phyloP scores from a whole-genome alignment of 192 early-diverging fungal genomes.

The Rhizophagus prolifer region DNA sequence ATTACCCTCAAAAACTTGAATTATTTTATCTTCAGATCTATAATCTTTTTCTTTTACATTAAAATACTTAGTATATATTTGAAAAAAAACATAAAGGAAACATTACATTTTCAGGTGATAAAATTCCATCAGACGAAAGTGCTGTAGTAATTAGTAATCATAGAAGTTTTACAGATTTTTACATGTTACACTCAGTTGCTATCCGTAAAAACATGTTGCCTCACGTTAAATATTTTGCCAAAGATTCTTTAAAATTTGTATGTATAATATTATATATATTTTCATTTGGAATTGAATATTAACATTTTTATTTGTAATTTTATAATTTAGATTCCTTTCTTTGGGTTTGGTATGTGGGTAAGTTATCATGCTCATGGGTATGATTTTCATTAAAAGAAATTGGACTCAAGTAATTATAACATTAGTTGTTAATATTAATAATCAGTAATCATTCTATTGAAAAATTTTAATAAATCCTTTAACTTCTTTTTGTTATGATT shows the following conservation, averaged over 20 bases:
- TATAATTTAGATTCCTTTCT: conserved; percentile 52
- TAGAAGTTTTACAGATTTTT: conserved; percentile 56
- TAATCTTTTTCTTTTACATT: not conserved
- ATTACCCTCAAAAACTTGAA: not conserved
- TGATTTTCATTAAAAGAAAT: conserved; percentile 57
- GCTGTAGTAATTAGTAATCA: conserved; percentile 59
- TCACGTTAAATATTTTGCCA: conserved; percentile 60
- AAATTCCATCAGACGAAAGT: conserved; percentile 46
- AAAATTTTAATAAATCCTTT: not conserved
- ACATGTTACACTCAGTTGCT: conserved; percentile 56
- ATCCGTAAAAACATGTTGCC: conserved; percentile 51
- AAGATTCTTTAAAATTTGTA: conserved; percentile 61
- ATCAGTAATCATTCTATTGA: not conserved
- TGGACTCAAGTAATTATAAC: conserved; percentile 40
- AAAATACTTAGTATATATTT: conserved; percentile 30
- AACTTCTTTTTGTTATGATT: not conserved
- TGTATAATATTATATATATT: conserved; percentile 5
- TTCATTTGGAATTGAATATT: not conserved
- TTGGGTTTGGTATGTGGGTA: conserved; percentile 64
- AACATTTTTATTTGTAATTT: not conserved
- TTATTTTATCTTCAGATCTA: too few species aligned
- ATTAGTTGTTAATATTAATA: not conserved
- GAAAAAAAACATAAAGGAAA: conserved; percentile 38
- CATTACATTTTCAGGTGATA: conserved; percentile 59
- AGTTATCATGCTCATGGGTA: conserved; percentile 51